Base-by-base conservation (phyloP, 768 basidiomycete genomes). In the Russula sp. region DNA sequence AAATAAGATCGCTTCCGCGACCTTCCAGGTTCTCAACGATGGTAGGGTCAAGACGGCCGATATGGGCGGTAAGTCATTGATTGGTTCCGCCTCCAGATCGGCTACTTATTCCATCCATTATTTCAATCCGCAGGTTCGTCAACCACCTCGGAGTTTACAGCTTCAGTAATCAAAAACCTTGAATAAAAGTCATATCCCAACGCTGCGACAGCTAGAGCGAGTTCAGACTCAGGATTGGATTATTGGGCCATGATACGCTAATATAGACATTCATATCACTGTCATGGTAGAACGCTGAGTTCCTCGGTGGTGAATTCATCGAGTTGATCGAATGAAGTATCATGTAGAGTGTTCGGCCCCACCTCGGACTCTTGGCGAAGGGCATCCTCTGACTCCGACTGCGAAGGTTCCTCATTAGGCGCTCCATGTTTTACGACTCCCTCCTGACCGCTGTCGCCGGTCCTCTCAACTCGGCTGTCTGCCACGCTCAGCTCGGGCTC, bases 81-180 rank as follows among this genome's bases (percentile, higher is more conserved):
- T 51, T 8, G 9, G 22, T 59, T 8, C 4, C 2, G 16, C 52
- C 22, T 62, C 34, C 11, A n/a, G n/a, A n/a, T n/a, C n/a, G 40
- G 26, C 32, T 30, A 9, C 46, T 56, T 48, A 54, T 61, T 51
- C 34, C 54, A 40, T 38, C 72, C 60, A 68, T 57, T 64, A 59
- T 40, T 40, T 61, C 60, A n/a, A 22, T n/a, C 54, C 26, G 13
- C 64, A 92, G 92, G 94, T 62, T 86, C 88, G 67, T 84, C 92
- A 51, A 91, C 90, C 32, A 99, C 96, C 63, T 92, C 91, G 32
- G 96, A 98, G 72, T 94, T 99, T 79, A 99, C 97, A 44, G 80
- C 87, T 54, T 95, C 90, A 51, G 83, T 99, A 74, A 94, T 98
- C 78, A 84, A 89, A 76, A 88, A 87, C 75, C 78, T 92, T 71